Conservation (phyloP, 2,329 filamentous ascomycete species). For the Bipolaris bicolor region DNA sequence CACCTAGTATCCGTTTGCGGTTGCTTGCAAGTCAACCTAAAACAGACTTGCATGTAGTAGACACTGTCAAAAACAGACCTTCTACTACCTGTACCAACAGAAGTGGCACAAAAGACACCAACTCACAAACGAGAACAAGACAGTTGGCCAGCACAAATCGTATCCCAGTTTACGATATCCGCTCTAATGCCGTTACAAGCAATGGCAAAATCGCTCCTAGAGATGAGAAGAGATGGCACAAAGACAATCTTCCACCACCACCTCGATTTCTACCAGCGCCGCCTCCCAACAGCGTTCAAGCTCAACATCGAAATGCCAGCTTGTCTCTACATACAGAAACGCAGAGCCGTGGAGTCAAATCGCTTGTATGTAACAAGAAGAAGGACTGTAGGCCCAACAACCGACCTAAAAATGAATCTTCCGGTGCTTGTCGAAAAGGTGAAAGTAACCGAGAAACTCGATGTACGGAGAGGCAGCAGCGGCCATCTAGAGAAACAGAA, state of each 20-base stretch:
- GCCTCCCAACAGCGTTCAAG: not conserved
- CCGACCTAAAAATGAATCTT: not conserved
- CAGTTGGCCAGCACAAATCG: not conserved
- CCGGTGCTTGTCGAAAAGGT: slow-evolving; percentile 5
- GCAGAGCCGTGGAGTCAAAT: no score
- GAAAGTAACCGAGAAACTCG: not conserved
- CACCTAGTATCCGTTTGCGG: slow-evolving; percentile 3
- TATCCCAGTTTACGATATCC: not conserved
- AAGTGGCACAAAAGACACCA: not conserved
- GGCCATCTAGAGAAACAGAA: not conserved
- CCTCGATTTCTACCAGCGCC: not conserved
- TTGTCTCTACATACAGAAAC: not conserved
- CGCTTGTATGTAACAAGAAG: not conserved
- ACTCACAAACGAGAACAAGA: not conserved
- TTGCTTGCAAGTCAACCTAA: not conserved
- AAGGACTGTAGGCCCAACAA: not conserved
- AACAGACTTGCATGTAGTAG: not conserved
- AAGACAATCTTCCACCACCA: not conserved
- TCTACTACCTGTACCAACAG: not conserved
- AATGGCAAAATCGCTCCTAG: not conserved
- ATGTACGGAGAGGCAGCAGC: slow-evolving; percentile 1
- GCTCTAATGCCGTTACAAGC: not conserved
- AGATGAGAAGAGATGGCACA: slow-evolving; percentile 8
- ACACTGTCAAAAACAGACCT: not conserved
- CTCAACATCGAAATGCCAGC: not conserved